Evolutionary conservation across 805 yeast species (phyloP), one percentile per base, ranked within the genome.

Genomic region (Naumovozyma dairenensis): DNA sequence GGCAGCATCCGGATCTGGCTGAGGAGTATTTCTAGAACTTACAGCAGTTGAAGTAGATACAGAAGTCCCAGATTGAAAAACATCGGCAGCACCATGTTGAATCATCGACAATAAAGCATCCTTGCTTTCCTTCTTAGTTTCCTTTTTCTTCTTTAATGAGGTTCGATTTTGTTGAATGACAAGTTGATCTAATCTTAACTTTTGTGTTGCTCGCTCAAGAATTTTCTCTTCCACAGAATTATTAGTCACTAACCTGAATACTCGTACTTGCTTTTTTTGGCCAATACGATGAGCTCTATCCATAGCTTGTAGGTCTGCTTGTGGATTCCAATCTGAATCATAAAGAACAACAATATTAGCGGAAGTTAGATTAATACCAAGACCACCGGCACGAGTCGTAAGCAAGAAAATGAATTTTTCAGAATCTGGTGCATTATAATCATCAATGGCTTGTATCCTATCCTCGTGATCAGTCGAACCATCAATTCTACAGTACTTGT

Each of bases 251-350:
- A 81, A 72, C 59, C 93, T 65, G 50, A 74, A 81, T 2, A 81
- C 92, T 49, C 72, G 76, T 19, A 81, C 93, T 54, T 81, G 93
- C 45, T 80, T 81, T 29, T 79, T 81, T 55, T 81, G 93, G 5
- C 93, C 93, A 51, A 81, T 81, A 66, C 93, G 71, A 57, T 81
- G 93, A 0, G 92, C 92, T 63, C 93, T 70, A 53, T 81, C 93
- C 92, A 81, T 81, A 1, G 89, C 89, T 57, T 81, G 93, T 44
- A 81, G 67, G 66, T 81, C 93, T 4, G 89, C 92, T 51, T 81
- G 93, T 1, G 93, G 93, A 45, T 81, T 81, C 93, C 93, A 81
- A 55, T 81, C 93, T 3, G 86, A 77, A 58, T 81, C 93, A 51
- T 66, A 81, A 29, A 81, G 57, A 3, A 81, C 71, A 30, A 81